Conservation (phyloP, 2,329 filamentous ascomycete genomes). For the Coniochaeta hoffmannii region DNA sequence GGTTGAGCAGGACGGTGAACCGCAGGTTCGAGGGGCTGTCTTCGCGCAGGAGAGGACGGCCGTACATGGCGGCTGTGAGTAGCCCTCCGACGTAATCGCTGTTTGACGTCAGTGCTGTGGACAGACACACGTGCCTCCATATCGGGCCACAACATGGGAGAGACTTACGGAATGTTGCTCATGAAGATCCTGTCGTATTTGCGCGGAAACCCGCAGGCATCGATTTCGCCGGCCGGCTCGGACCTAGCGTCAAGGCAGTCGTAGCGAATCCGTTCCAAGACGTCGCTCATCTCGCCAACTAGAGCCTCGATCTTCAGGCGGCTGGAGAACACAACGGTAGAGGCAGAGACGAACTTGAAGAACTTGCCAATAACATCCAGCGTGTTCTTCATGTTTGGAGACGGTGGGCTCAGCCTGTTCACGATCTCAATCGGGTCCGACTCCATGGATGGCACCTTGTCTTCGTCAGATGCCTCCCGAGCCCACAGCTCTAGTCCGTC, state of each 20-base stretch:
- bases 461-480: not conserved
- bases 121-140: not conserved
- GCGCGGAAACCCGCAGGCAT: not conserved
- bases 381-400: not conserved
- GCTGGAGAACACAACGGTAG: not conserved
- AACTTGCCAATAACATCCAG: not conserved
- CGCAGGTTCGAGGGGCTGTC: not conserved
- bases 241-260: not conserved
- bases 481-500: not conserved
- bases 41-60: not conserved
- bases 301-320: not conserved
- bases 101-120: not conserved
- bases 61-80: not conserved
- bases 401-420: not conserved
- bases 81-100: not conserved
- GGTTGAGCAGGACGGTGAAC: not conserved
- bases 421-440: not conserved
- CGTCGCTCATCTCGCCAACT: not conserved
- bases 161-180: constrained; percentile 2
- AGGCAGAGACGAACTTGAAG: not conserved
- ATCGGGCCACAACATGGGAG: not conserved
- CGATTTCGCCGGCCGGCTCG: not conserved
- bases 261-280: not conserved
- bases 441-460: not conserved
- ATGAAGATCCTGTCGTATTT: not conserved